Evolutionary conservation across 495 filamentous ascomycete species (phyloP).

Genomic region (Chlorociboria aeruginascens): DNA sequence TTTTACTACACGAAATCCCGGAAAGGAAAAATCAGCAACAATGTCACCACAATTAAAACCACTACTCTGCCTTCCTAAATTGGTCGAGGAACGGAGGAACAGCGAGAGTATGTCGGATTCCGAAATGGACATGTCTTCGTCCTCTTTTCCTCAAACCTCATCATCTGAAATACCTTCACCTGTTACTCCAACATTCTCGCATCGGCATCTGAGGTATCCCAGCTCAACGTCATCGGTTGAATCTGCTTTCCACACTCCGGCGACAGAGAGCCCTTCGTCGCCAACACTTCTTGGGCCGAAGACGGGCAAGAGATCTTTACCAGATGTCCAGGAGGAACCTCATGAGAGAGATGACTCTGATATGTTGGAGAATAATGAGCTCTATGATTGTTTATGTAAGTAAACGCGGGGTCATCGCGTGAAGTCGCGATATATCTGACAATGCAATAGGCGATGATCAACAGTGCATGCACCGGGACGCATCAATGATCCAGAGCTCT

Average conservation of each 20-base stretch:
- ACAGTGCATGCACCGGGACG: slow-evolving; percentile 17
- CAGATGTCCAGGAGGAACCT: slow-evolving; percentile 43
- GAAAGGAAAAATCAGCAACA: slow-evolving; percentile 10
- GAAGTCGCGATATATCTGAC: slow-evolving; percentile 14
- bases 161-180: slow-evolving; percentile 50
- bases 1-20: slow-evolving; percentile 8
- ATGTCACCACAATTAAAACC: slow-evolving; percentile 42
- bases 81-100: slow-evolving; percentile 39
- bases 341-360: slow-evolving; percentile 41
- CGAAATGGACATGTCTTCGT: slow-evolving; percentile 15
- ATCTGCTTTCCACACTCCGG: slow-evolving; percentile 23
- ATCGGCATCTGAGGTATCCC: slow-evolving; percentile 43
- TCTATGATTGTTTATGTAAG: slow-evolving; percentile 44
- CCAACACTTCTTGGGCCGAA: slow-evolving; percentile 27
- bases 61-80: slow-evolving; percentile 33
- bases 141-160: slow-evolving; percentile 25
- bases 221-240: slow-evolving; percentile 40
- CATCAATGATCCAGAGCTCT: slow-evolving; percentile 16
- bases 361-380: slow-evolving; percentile 28
- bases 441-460: slow-evolving; percentile 14
- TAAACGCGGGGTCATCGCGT: slow-evolving; percentile 10
- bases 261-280: slow-evolving; percentile 31
- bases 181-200: slow-evolving; percentile 47
- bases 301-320: slow-evolving; percentile 35
- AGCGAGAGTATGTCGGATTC: slow-evolving; percentile 23